A percentile compares a stretch with the other conserved stretches of the same genome.
Evolutionary conservation across 2,329 filamentous ascomycete genomes (phyloP).

Genomic region (Fusarium sp.): DNA sequence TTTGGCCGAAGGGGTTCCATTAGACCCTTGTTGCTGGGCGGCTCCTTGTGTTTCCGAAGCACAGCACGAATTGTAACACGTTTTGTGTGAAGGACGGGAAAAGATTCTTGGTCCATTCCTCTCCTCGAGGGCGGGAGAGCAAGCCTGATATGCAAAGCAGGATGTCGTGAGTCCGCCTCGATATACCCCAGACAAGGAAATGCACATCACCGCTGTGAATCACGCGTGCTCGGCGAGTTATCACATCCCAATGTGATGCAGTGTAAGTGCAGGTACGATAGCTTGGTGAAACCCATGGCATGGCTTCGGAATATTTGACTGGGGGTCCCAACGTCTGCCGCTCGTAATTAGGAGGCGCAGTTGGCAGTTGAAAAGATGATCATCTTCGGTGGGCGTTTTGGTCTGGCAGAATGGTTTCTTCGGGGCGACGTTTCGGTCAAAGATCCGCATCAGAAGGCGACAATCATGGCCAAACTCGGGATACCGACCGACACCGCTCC

Average conservation of each 20-base stretch:
- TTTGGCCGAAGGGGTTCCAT: conserved; percentile 31
- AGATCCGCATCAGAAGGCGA: conserved; percentile 29
- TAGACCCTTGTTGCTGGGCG: conserved; percentile 31
- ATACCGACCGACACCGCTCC: conserved; percentile 33
- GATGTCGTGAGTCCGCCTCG: conserved; percentile 5
- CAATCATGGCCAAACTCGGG: conserved; percentile 35
- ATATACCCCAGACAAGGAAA: background rate
- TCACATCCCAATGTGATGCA: conserved; percentile 17
- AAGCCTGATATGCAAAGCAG: conserved; percentile 19
- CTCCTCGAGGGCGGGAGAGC: background rate
- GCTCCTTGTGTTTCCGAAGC: conserved; percentile 29
- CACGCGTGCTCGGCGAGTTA: background rate
- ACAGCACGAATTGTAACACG: conserved; percentile 23
- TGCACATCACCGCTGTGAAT: conserved; percentile 9
- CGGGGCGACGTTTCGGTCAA: conserved; percentile 22
- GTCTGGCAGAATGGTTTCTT: conserved; percentile 20
- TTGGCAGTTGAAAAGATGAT: conserved; percentile 13
- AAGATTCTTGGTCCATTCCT: conserved; percentile 12
- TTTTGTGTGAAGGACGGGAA: conserved; percentile 9
- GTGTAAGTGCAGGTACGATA: conserved; percentile 18
- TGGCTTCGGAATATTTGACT: conserved; percentile 4
- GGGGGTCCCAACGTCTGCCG: conserved; percentile 1
- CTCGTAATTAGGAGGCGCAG: conserved; percentile 16
- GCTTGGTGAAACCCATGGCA: conserved; percentile 12
- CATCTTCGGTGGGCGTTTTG: conserved; percentile 7